These are phyloP conservation scores for Cladophialophora exuberans DNA, from an alignment of 2,329 filamentous ascomycete genomes.

Conservation along the genomic window DNA sequence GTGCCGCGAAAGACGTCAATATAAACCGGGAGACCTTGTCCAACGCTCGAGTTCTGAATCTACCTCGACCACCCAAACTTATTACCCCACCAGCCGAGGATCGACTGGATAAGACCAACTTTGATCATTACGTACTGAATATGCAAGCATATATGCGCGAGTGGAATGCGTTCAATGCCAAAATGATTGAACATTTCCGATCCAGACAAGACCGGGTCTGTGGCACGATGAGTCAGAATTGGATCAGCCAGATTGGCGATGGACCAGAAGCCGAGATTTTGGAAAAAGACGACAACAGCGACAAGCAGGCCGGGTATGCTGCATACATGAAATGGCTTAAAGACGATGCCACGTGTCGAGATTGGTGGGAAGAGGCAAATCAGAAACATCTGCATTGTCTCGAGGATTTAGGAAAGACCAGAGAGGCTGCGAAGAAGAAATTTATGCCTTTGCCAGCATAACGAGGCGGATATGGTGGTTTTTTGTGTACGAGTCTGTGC, in stretches of 20 bases:
- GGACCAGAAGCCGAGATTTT: conserved; percentile 28
- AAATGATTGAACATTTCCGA: conserved; percentile 60
- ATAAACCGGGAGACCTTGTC: conserved; percentile 45
- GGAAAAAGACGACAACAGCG: conserved; percentile 12
- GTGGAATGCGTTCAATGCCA: conserved; percentile 59
- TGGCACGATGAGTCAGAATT: conserved; percentile 49
- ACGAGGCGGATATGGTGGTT: not conserved
- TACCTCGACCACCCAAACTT: conserved; percentile 56
- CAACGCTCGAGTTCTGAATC: conserved; percentile 41
- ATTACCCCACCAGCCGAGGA: conserved; percentile 44
- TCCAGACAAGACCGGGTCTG: conserved; percentile 54
- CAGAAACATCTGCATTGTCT: conserved; percentile 51
- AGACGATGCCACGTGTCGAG: conserved; percentile 49
- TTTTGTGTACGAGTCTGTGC: not conserved
- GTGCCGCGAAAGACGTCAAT: conserved; percentile 44
- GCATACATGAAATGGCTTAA: conserved; percentile 50
- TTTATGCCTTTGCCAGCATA: conserved; percentile 10
- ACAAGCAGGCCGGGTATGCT: conserved; percentile 45
- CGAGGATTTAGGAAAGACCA: conserved; percentile 43
- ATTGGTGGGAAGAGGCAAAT: conserved; percentile 53
- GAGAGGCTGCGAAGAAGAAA: conserved; percentile 30
- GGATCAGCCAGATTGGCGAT: conserved; percentile 56
- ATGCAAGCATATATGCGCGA: conserved; percentile 60
- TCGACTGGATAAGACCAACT: conserved; percentile 51
- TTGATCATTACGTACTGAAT: conserved; percentile 55